Evolutionary conservation across 768 basidiomycete genomes (phyloP).

Genomic region (Termitomyces sp.): DNA sequence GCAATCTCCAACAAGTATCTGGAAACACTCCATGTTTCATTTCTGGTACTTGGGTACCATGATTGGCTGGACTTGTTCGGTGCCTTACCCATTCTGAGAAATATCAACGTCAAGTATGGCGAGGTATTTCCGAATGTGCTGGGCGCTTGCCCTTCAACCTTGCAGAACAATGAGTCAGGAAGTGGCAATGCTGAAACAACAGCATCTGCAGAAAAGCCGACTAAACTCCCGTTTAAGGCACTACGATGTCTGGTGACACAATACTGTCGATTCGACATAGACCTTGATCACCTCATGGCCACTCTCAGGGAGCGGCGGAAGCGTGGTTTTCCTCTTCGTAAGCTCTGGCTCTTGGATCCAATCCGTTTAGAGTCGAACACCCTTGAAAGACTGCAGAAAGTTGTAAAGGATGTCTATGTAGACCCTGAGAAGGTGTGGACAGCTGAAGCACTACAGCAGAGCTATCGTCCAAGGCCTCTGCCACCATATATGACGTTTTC

Average conservation of each 20-base stretch:
- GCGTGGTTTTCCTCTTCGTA: neutral
- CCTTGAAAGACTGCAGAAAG: neutral
- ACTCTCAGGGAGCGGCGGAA: neutral
- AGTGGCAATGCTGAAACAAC: neutral
- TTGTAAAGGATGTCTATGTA: neutral
- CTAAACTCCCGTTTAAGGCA: neutral
- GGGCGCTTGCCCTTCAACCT: neutral
- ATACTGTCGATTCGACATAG: neutral
- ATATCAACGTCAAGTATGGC: neutral
- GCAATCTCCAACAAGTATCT: neutral
- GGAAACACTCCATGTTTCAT: neutral
- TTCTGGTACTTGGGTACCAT: neutral
- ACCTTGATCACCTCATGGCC: neutral
- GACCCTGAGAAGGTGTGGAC: neutral
- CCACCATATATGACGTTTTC: neutral
- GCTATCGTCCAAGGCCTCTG: neutral
- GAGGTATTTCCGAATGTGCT: neutral
- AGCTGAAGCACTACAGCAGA: neutral
- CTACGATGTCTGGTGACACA: neutral
- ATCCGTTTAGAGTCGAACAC: neutral
- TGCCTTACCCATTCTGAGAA: neutral
- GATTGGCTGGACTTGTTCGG: neutral
- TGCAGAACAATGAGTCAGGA: neutral
- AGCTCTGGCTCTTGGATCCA: neutral
- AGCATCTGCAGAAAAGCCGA: neutral